Evolutionary conservation across 73 alveolate genomes (phyloP).

Genomic region (Diophrys sp.): DNA sequence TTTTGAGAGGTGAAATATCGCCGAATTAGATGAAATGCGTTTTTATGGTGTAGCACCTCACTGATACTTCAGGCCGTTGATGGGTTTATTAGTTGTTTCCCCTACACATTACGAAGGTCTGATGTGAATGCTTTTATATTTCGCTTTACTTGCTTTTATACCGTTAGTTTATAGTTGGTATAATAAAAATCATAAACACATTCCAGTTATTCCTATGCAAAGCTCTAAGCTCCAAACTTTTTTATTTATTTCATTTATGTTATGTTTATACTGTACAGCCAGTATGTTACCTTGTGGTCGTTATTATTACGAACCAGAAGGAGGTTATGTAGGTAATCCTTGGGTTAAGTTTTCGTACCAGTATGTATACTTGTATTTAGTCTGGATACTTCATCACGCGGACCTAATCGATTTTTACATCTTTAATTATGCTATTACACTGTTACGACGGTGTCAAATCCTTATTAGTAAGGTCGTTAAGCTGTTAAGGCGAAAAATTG

Average conservation of each 20-base stretch:
- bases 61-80: slow-evolving; percentile 42
- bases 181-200: slow-evolving; percentile 8
- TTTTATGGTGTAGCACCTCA: slow-evolving; percentile 51
- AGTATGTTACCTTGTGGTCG: slow-evolving; percentile 55
- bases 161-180: slow-evolving; percentile 22
- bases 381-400: slow-evolving; percentile 24
- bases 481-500: too few relatives aligned
- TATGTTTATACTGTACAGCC: slow-evolving; percentile 21
- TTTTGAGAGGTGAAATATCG: slow-evolving; percentile 41
- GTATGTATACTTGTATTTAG: slow-evolving; percentile 24
- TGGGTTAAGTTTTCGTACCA: slow-evolving; percentile 35
- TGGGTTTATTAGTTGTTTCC: slow-evolving; percentile 38
- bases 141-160: slow-evolving; percentile 22
- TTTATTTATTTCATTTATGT: slow-evolving; percentile 10
- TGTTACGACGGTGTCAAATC: too few relatives aligned
- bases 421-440: slow-evolving; percentile 15
- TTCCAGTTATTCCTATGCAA: slow-evolving; percentile 37
- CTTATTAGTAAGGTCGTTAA: too few relatives aligned
- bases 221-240: slow-evolving; percentile 27
- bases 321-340: slow-evolving; percentile 50
- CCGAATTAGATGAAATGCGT: slow-evolving; percentile 43
- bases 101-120: slow-evolving; percentile 47
- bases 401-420: slow-evolving; percentile 23
- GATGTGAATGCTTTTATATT: slow-evolving; percentile 37
- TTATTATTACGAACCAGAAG: slow-evolving; percentile 48